These are phyloP conservation scores for Gyromitra esculenta DNA, from an alignment of 2,329 filamentous ascomycete genomes.

Conservation along the genomic window DNA sequence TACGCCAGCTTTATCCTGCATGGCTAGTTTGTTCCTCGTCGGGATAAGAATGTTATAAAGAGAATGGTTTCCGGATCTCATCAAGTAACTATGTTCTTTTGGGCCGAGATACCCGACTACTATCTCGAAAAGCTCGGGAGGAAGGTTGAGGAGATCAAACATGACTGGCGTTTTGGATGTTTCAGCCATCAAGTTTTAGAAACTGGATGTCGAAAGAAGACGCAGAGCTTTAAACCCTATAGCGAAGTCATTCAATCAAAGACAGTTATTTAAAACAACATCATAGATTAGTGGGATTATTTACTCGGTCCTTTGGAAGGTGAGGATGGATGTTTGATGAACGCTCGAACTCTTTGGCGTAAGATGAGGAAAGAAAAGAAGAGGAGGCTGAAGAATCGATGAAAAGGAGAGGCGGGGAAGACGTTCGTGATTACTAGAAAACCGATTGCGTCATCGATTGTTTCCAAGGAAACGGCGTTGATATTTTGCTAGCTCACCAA, in stretches of 20 bases:
- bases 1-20: not conserved
- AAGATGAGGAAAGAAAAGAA: not conserved
- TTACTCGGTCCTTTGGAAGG: not conserved
- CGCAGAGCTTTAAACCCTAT: not conserved
- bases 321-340: not conserved
- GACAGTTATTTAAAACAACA: not conserved
- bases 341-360: not conserved
- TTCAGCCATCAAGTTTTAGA: not conserved
- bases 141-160: not conserved
- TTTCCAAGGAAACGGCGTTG: not conserved
- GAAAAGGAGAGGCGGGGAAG: not conserved
- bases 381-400: not conserved
- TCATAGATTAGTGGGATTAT: not conserved
- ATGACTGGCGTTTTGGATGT: not conserved
- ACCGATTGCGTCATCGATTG: constrained; percentile 3
- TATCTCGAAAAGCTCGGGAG: not conserved
- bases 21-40: not conserved
- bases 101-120: not conserved
- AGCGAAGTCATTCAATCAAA: not conserved
- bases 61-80: not conserved
- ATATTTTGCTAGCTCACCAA: not conserved
- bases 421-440: not conserved
- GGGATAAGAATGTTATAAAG: not conserved
- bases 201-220: not conserved
- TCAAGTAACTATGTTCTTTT: not conserved